phyloP scores from a whole-genome alignment of 768 basidiomycete genomes.

The Termitomyces sp. region DNA sequence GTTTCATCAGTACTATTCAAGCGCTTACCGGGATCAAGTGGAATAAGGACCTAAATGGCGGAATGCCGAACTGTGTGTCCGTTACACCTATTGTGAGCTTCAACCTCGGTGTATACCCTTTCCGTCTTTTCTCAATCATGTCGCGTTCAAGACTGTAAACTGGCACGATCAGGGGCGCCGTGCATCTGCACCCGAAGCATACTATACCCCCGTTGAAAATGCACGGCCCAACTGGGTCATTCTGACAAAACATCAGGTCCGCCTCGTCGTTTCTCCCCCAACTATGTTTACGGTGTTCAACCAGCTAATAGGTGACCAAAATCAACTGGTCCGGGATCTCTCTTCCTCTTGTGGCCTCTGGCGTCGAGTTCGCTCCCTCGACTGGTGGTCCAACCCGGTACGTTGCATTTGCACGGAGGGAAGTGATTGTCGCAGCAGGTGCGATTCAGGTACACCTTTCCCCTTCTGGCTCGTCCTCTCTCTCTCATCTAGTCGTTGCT shows the following conservation, averaged over 20 bases:
- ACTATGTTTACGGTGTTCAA: background rate
- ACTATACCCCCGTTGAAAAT: constrained; percentile 47
- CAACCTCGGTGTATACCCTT: constrained; percentile 5
- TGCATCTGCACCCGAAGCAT: constrained; percentile 50
- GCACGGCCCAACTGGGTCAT: constrained; percentile 45
- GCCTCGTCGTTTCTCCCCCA: background rate
- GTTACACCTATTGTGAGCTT: constrained; percentile 42
- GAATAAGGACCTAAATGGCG: constrained; percentile 48
- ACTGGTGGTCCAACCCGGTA: constrained; percentile 31
- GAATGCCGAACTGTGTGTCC: constrained; percentile 49
- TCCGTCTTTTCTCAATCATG: background rate
- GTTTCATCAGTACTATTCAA: constrained; percentile 43
- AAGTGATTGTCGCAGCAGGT: constrained; percentile 52
- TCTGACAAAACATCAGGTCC: constrained; percentile 34
- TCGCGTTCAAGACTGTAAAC: constrained; percentile 30
- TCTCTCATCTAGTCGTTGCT: background rate
- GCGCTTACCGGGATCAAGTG: constrained; percentile 43
- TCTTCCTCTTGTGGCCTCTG: constrained; percentile 36
- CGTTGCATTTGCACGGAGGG: constrained; percentile 36
- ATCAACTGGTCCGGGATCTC: constrained; percentile 30
- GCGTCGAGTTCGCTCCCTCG: constrained; percentile 41
- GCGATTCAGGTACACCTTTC: constrained; percentile 32
- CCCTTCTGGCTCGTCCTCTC: background rate
- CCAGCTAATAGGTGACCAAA: constrained; percentile 35
- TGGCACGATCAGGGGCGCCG: constrained; percentile 46